Percentiles rank a stretch among this genome's conserved stretches.
Conservation (phyloP, 192 early-diverging fungal species). For the Coemansia sp. region DNA sequence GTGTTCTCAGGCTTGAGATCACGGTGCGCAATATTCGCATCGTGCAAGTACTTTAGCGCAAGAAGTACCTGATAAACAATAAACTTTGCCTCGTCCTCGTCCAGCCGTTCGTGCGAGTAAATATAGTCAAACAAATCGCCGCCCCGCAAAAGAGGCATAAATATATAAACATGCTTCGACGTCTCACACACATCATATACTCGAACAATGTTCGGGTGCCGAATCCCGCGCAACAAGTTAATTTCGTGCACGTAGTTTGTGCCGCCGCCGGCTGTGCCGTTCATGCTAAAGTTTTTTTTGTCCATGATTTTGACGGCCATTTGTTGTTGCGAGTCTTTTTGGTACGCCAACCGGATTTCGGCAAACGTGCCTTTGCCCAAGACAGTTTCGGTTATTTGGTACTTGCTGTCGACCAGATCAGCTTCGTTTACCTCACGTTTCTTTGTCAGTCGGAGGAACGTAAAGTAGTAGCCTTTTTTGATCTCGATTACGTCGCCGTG, state of each 20-base stretch:
- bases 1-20: constrained; percentile 79
- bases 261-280: constrained; percentile 72
- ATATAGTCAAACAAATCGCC: constrained; percentile 91
- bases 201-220: constrained; percentile 73
- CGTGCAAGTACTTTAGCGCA: constrained; percentile 79
- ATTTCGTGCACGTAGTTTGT: constrained; percentile 76
- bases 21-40: constrained; percentile 77
- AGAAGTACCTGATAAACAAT: constrained; percentile 71
- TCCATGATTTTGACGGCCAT: constrained; percentile 89
- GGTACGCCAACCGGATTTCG: constrained; percentile 68
- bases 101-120: constrained; percentile 61
- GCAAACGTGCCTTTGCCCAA: constrained; percentile 72
- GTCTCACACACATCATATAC: constrained; percentile 66
- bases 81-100: constrained; percentile 76
- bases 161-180: constrained; percentile 63
- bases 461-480: constrained; percentile 53
- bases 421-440: neutral
- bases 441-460: constrained; percentile 28
- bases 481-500: constrained; percentile 64
- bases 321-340: constrained; percentile 63
- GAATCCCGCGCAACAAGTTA: constrained; percentile 65
- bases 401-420: constrained; percentile 32
- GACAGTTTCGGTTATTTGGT: constrained; percentile 49
- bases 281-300: constrained; percentile 60
- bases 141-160: constrained; percentile 74